Base-by-base conservation (phyloP, 2,329 filamentous ascomycete species). In the Dendrostoma leiphaemia region DNA sequence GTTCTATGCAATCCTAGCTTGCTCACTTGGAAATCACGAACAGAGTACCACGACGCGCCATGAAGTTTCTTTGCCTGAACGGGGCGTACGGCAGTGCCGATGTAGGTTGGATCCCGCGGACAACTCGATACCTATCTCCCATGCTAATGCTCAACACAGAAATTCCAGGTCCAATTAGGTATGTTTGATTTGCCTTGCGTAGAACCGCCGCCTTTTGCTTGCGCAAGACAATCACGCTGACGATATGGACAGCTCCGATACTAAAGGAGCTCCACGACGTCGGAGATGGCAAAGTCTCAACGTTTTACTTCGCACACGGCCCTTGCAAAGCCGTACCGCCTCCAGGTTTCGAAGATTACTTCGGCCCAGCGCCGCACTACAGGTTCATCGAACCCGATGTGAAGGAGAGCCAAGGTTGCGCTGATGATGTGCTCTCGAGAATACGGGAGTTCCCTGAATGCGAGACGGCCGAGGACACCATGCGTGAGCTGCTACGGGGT, bases 161-260 rank as follows among this genome's bases (percentile, higher is more conserved):
- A 81, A 71, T 82, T 83, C 61, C 71, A 80, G 62, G 75, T 80
- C 17, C 80, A 83, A 60, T 67, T 83, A 15, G 73, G 74, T 77
- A 69, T 56, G 63, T 59, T 28, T 8, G n/a, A n/a, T n/a, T n/a
- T n/a, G n/a, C n/a, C n/a, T n/a, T n/a, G n/a, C n/a, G n/a, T n/a
- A n/a, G n/a, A n/a, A n/a, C n/a, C n/a, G n/a, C n/a, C n/a, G n/a
- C n/a, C n/a, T n/a, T n/a, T n/a, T n/a, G n/a, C n/a, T n/a, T n/a
- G n/a, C n/a, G n/a, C n/a, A n/a, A n/a, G 17, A 12, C 6, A 34
- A 15, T 3, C 1, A 24, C 38, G 12, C 45, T 13, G 3, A 26
- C 53, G 47, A 46, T 31, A 46, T 24, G 12, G 28, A 17, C n/a
- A 46, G 17, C 46, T 47, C 61, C 38, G 17, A 54, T 64, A 28